phyloP scores from a whole-genome alignment of 331 rosid species.

The Erythrophleum ivorense region DNA sequence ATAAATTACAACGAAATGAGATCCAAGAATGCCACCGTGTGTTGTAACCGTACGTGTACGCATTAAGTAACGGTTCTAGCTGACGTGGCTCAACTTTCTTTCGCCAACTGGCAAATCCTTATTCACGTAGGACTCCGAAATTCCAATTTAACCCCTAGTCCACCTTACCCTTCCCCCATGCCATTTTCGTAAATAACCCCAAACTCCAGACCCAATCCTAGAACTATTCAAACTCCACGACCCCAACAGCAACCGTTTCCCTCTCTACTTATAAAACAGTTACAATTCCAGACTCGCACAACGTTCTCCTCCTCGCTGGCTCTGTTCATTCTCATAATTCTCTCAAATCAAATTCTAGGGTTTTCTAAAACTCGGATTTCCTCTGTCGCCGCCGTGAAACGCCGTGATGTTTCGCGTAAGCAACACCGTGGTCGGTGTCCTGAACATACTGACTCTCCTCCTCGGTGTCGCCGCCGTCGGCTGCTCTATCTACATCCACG shows the following conservation, averaged over 20 bases:
- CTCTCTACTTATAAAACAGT: constrained; percentile 42
- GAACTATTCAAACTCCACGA: not conserved
- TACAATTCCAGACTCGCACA: not conserved
- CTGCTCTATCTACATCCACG: constrained; percentile 48
- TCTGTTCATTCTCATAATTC: not conserved
- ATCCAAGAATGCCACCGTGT: too few species aligned
- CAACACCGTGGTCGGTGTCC: constrained; percentile 67
- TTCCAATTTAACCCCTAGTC: not conserved
- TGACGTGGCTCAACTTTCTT: constrained; percentile 9
- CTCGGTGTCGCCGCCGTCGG: constrained; percentile 56
- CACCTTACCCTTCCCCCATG: not conserved
- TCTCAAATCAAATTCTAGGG: not conserved
- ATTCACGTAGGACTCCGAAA: not conserved
- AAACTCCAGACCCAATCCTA: constrained; percentile 7
- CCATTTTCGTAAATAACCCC: constrained; percentile 43
- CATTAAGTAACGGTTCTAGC: not conserved
- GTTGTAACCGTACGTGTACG: not conserved
- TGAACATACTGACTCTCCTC: constrained; percentile 61
- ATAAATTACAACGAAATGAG: not conserved
- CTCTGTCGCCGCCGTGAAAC: not conserved
- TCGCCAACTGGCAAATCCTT: not conserved
- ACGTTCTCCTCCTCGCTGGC: not conserved
- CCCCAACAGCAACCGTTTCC: constrained; percentile 40
- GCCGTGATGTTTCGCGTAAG: constrained; percentile 59
- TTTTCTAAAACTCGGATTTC: not conserved